These are phyloP conservation scores for Rubroshorea leprosula DNA, from an alignment of 345 rosid genomes.

Conservation along the genomic window DNA sequence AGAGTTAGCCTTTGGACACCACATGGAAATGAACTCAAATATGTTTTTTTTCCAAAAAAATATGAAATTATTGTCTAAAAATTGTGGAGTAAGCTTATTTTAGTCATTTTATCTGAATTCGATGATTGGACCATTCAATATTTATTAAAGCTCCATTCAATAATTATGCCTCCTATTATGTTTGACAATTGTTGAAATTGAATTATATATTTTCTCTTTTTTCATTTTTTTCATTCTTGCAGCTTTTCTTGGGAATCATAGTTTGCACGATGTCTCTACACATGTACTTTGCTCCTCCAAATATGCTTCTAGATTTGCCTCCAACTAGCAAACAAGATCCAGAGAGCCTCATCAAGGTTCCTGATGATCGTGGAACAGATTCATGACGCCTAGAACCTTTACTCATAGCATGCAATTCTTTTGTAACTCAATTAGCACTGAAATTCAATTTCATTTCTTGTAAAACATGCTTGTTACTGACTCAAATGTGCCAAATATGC, in stretches of 20 bases:
- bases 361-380: conserved; percentile 48
- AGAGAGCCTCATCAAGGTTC: conserved; percentile 52
- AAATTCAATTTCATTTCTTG: neutral
- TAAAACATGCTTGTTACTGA: neutral
- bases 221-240: conserved; percentile 22
- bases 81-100: too few relatives aligned
- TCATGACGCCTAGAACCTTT: conserved; percentile 32
- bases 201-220: neutral
- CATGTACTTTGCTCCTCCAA: conserved; percentile 85
- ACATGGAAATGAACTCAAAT: too few relatives aligned
- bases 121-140: neutral
- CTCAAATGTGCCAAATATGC: neutral
- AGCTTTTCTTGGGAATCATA: conserved; percentile 90
- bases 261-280: conserved; percentile 95
- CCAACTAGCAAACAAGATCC: conserved; percentile 37
- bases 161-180: neutral
- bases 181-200: neutral
- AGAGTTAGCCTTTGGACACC: too few relatives aligned
- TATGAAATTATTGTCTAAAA: too few relatives aligned
- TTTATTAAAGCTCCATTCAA: neutral
- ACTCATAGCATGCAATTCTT: conserved; percentile 7
- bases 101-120: neutral
- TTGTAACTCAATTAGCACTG: neutral
- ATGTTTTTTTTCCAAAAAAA: too few relatives aligned
- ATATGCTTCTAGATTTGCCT: conserved; percentile 60